Evolutionary conservation across 208 protist genomes (phyloP), one percentile per base, ranked within the genome.

Genomic region (Acanthamoeba healyi): DNA sequence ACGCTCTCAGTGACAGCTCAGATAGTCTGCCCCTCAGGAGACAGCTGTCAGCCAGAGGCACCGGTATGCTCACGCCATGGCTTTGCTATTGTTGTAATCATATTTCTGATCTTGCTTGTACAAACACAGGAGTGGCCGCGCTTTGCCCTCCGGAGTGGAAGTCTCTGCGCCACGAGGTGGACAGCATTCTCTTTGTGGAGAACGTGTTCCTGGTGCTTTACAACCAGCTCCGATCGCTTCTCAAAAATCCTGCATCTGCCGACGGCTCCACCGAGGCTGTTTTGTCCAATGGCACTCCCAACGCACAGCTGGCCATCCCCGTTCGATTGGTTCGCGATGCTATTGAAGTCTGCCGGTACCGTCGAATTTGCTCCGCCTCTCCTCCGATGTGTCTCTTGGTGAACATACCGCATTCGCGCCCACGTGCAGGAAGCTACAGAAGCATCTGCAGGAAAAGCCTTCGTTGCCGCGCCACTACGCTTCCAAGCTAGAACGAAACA

Each of bases 161-260:
- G 46, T 92, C 86, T 6, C 36, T 92, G 38, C 49, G 86, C 0
- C 86, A 92, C 63, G 58, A 65, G 46, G 56, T 92, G 19, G 86
- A 92, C 22, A 56, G 58, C 49, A 92, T 92, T n/a, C 38, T 92
- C 56, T 38, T 92, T 49, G 86, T 49, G 38, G 58, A 92, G 46
- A 92, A 92, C 63, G 38, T 74, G 40, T 92, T 92, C 86, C 58
- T 92, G 24, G 86, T 92, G 49, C 42, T 92, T 36, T 92, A 74
- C 36, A 36, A 72, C 24, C 86, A 92, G 58, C 63, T 92, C 10
- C 34, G 63, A n/a, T 24, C 86, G 22, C 9, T 46, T n/a, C 86
- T 92, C 56, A 92, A 92, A 42, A 36, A 5, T 17, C 14, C 2
- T 2, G 5, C 36, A 2, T 2, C 15, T n/a, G 42, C 36, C 5